A percentile compares a stretch with the other conserved stretches of the same genome.
Evolutionary conservation across 2,329 filamentous ascomycete genomes (phyloP).

Genomic region (Diplodia corticola): DNA sequence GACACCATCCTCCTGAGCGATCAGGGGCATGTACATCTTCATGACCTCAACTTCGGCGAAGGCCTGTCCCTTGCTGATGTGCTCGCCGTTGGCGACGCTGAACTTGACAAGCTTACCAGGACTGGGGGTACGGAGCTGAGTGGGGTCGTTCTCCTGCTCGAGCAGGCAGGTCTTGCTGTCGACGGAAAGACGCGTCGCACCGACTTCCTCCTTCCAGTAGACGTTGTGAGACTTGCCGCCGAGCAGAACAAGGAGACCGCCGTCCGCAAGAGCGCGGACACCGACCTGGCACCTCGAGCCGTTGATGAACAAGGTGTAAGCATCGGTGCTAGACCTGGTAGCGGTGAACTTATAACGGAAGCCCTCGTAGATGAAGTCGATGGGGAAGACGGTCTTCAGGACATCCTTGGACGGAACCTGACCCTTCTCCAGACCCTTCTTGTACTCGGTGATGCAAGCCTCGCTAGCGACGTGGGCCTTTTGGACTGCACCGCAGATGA

Average conservation of each 20-base stretch:
- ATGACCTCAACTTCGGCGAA: constrained; percentile 99
- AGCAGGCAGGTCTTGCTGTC: constrained; percentile 97
- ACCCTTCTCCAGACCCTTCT: constrained; percentile 87
- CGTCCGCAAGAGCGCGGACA: constrained; percentile 88
- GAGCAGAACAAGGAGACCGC: constrained; percentile 86
- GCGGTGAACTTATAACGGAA: constrained; percentile 97
- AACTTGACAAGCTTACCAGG: constrained; percentile 99
- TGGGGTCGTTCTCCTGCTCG: constrained; percentile 98
- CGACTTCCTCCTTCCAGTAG: constrained; percentile 99
- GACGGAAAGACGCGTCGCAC: constrained; percentile 90
- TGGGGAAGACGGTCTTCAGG: constrained; percentile 93
- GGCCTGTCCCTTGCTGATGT: constrained; percentile 86
- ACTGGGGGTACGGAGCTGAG: constrained; percentile 89
- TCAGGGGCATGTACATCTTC: constrained; percentile 99
- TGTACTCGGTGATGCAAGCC: constrained; percentile 82
- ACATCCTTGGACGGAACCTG: constrained; percentile 97
- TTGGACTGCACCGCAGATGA: constrained; percentile 90
- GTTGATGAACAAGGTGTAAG: constrained; percentile 98
- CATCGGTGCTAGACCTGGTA: constrained; percentile 86
- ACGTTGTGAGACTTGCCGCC: constrained; percentile 94
- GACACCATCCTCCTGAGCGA: constrained; percentile 91
- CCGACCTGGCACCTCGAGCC: constrained; percentile 94
- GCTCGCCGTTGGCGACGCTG: constrained; percentile 90
- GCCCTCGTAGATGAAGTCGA: constrained; percentile 99
- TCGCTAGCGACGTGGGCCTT: constrained; percentile 96